phyloP scores from a whole-genome alignment of 2,329 filamentous ascomycete species.

The Diaporthe aspalathi region DNA sequence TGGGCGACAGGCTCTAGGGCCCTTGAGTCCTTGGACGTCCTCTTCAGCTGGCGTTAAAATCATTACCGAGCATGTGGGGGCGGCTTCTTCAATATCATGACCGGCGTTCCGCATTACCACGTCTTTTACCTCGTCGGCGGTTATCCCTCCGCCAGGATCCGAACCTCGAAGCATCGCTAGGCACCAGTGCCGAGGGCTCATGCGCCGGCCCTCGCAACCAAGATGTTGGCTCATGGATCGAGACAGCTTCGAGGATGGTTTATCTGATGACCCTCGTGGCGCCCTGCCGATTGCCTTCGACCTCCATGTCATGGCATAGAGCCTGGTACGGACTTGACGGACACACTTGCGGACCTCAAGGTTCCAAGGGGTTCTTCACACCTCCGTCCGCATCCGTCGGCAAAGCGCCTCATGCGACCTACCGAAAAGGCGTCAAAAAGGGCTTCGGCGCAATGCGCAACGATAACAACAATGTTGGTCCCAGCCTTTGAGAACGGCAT shows the following conservation, averaged over 20 bases:
- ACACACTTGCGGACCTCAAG: not conserved
- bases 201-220: not conserved
- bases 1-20: not conserved
- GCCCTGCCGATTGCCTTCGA: not conserved
- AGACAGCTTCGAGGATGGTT: not conserved
- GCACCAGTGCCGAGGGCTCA: not conserved
- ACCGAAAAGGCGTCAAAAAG: not conserved
- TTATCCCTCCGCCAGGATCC: constrained; percentile 2
- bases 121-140: constrained; percentile 10
- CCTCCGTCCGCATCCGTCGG: not conserved
- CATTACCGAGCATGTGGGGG: constrained; percentile 34
- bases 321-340: not conserved
- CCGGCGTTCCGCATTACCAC: constrained; percentile 9
- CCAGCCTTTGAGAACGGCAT: not conserved
- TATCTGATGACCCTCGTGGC: not conserved
- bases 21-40: constrained; percentile 1
- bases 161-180: not conserved
- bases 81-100: constrained; percentile 10
- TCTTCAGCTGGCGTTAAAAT: constrained; percentile 34
- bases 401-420: not conserved
- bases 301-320: not conserved
- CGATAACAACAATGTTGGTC: not conserved
- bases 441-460: not conserved
- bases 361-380: not conserved
- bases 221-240: not conserved